phyloP scores from a whole-genome alignment of 352 stramenopile genomes.

The Thalassiosira hispida region DNA sequence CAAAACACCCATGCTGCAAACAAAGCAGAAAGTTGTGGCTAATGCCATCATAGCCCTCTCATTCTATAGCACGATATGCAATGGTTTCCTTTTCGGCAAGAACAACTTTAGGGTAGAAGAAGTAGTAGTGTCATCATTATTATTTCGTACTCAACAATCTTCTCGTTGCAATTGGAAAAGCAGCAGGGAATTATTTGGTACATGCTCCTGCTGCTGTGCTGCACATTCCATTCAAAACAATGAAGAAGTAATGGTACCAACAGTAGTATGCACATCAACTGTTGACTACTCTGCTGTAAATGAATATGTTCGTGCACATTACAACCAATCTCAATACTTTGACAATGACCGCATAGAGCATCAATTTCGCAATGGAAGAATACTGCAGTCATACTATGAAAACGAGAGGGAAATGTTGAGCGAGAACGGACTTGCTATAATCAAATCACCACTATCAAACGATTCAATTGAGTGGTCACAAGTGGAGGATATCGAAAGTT shows the following conservation, averaged over 20 bases:
- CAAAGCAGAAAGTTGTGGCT: not conserved
- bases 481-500: constrained; percentile 38
- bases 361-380: constrained; percentile 23
- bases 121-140: not conserved
- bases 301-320: constrained; percentile 67
- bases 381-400: constrained; percentile 13
- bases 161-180: no score
- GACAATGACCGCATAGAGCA: constrained; percentile 12
- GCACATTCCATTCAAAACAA: not conserved
- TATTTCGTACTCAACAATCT: not conserved
- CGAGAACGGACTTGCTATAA: constrained; percentile 31
- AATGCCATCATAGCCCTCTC: not conserved
- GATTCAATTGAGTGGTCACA: constrained; percentile 31
- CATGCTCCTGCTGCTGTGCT: no score
- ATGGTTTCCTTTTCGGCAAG: constrained; percentile 6
- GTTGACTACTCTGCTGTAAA: constrained; percentile 68
- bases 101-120: not conserved
- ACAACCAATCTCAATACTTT: constrained; percentile 44
- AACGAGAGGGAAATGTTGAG: constrained; percentile 31
- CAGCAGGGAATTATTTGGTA: no score
- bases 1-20: not conserved
- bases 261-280: constrained; percentile 14
- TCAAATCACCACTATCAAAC: constrained; percentile 15
- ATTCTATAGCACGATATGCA: not conserved
- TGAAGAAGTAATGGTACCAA: not conserved